phyloP scores from a whole-genome alignment of 805 yeast genomes.

The Zygosaccharomyces pseudorouxii region DNA sequence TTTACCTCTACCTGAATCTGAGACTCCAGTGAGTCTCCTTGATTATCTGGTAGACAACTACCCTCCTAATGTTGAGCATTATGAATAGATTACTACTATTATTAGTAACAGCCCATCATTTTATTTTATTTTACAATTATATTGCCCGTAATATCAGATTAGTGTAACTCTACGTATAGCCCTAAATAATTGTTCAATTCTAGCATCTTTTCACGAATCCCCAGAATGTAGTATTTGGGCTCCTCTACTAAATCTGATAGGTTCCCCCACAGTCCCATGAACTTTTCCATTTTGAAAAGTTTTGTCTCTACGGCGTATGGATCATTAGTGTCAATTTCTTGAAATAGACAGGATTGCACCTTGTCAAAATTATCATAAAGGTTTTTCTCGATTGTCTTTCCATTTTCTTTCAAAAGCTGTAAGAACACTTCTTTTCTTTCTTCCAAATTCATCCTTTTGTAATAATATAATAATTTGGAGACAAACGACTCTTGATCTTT shows the following conservation, averaged over 20 bases:
- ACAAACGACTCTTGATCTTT: conserved; percentile 25
- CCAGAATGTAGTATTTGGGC: conserved; percentile 26
- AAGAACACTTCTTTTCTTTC: conserved; percentile 20
- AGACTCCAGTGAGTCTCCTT: conserved; percentile 13
- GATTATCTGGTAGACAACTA: conserved; percentile 17
- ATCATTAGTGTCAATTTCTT: conserved; percentile 5
- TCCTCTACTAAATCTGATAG: conserved; percentile 9
- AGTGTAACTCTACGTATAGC: conserved; percentile 3
- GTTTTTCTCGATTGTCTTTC: background rate
- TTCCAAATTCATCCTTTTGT: conserved; percentile 21
- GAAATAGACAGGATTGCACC: conserved; percentile 6
- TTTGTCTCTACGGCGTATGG: conserved; percentile 23
- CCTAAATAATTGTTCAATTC: conserved; percentile 11
- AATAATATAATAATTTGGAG: conserved; percentile 27
- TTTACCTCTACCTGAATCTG: conserved; percentile 20
- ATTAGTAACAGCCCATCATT: background rate
- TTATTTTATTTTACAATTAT: background rate
- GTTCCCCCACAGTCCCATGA: conserved; percentile 13
- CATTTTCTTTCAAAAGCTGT: conserved; percentile 10
- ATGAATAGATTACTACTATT: conserved; percentile 1
- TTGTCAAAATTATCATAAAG: conserved; percentile 5
- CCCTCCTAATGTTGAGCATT: conserved; percentile 12
- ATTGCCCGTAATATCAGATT: background rate
- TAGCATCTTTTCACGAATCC: conserved; percentile 26
- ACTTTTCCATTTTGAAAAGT: conserved; percentile 23